Evolutionary conservation across 352 stramenopile species (phyloP), one percentile per base, ranked within the genome.

Genomic region (Phytophthora hibernalis): DNA sequence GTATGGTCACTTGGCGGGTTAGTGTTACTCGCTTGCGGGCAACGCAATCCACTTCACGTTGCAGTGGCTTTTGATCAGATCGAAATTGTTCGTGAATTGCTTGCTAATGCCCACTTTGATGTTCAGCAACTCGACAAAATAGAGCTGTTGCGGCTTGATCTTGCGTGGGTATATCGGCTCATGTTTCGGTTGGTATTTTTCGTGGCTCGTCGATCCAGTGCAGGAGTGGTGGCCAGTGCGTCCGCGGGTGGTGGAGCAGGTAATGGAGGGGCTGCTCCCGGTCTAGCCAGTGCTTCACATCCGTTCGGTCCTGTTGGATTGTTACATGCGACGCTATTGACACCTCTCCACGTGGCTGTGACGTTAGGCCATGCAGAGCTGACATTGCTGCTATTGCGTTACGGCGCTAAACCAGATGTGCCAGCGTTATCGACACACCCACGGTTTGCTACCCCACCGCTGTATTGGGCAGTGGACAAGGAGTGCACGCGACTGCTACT

Each of bases 11-110:
- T 70, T 21, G 55, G 67, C 0, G 44, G 53, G 26, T 44, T 72
- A 2, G 38, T 83, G 5, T 33, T 87, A 30, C 31, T 83, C 52
- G 55, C 68, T 28, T 60, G 75, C 8, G 56, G 77, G 1, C 83
- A 85, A 24, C 83, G 80, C 10, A 95, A 95, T 35, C 87, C 87
- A 2, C 72, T 95, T 31, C 87, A 95, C 20, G 82, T 91, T 5
- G 87, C 87, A 0, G 70, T 93, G 10, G 75, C 87, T 18, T 93
- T 91, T 53, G 84, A 91, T 54, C 83, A 91, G 24, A 56, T 80
- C 0, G 77, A 89, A 16, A 70, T 91, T 54, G 83, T 91, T 16
- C 69, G 82, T n/a, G 78, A 85, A 48, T 52, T 95, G 49, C 65
- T 95, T 18, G 62, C 71, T 20, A 75, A 82, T 37, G 74, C 67